Base-by-base conservation (phyloP, 352 stramenopile species). In the Phytophthora kernoviae region DNA sequence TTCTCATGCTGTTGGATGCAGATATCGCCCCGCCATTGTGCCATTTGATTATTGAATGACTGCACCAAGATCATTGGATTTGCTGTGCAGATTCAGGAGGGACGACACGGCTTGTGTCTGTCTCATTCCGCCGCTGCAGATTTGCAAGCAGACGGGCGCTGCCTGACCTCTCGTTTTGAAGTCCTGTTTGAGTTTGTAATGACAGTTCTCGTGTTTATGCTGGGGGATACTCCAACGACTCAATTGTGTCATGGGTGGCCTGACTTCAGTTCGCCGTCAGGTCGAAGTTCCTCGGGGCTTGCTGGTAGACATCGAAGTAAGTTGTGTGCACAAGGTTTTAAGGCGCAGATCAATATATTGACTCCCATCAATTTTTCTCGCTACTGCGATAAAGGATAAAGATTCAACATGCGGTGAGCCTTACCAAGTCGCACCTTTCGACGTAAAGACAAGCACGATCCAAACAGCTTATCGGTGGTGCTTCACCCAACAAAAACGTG, bases 391-490 rank as follows among this genome's bases (percentile, higher is more conserved):
- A n/a, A n/a, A n/a, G n/a, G n/a, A n/a, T n/a, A n/a, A n/a, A 43
- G n/a, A 15, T 6, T 43, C 37, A 15, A 14, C 53, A 7, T 30
- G 24, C 24, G 24, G 24, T 30, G 6, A 30, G 24, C 24, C 6
- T 6, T 30, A 30, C 44, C 54, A 62, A 62, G 54, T 62, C 54
- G 44, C 43, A 62, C 54, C 54, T 55, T 18, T 9, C 18, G 44
- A 15, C 9, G 12, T 14, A 44, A n/a, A n/a, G n/a, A n/a, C n/a
- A n/a, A n/a, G n/a, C n/a, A n/a, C n/a, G n/a, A n/a, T n/a, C n/a
- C n/a, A n/a, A n/a, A n/a, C n/a, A n/a, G n/a, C 40, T 21, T 15
- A 22, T 55, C 44, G 54, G 54, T 49, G 53, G 53, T 53, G 21
- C 42, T 2, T 9, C 15, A 55, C 43, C 43, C 36, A 42, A 50